Evolutionary conservation across 352 stramenopile genomes (phyloP).

Genomic region (Phytophthora quininea): DNA sequence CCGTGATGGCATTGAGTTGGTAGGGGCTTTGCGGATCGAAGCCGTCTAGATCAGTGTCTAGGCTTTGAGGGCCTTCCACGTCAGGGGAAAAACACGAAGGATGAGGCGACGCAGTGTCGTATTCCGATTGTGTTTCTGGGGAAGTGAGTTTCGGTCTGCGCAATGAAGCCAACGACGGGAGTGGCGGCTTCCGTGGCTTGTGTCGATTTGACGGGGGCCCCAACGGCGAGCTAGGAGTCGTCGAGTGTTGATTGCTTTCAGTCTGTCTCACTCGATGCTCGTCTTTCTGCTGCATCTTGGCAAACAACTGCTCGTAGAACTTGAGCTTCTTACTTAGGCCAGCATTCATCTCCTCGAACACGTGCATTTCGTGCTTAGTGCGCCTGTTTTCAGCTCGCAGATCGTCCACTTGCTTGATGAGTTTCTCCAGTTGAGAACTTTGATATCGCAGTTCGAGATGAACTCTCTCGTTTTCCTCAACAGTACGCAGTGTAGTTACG

Average conservation of each 20-base stretch:
- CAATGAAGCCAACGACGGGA: constrained; percentile 33
- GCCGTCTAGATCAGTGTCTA: constrained; percentile 23
- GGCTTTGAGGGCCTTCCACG: constrained; percentile 21
- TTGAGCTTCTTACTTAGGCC: constrained; percentile 63
- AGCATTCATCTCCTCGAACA: constrained; percentile 71
- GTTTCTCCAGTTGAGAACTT: constrained; percentile 55
- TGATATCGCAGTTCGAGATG: constrained; percentile 71
- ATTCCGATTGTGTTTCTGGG: constrained; percentile 2
- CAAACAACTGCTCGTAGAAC: constrained; percentile 74
- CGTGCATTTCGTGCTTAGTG: constrained; percentile 49
- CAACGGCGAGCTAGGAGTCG: constrained; percentile 15
- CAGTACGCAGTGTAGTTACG: constrained; percentile 62
- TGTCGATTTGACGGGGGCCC: constrained; percentile 13
- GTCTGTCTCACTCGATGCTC: constrained; percentile 11
- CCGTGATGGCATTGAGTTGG: constrained; percentile 43
- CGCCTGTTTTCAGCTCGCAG: constrained; percentile 44
- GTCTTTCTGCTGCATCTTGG: constrained; percentile 66
- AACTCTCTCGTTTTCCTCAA: constrained; percentile 69
- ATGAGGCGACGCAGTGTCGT: constrained; percentile 5
- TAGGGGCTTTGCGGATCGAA: constrained; percentile 21
- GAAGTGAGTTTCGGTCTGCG: constrained; percentile 12
- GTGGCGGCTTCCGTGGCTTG: constrained; percentile 41
- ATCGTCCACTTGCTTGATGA: constrained; percentile 58
- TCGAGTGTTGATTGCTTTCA: constrained; percentile 17
- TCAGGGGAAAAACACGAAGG: constrained; percentile 26